Evolutionary conservation across 2,329 filamentous ascomycete species (phyloP), one percentile per base, ranked within the genome.

Genomic region (Aspergillus brunneoviolaceus): DNA sequence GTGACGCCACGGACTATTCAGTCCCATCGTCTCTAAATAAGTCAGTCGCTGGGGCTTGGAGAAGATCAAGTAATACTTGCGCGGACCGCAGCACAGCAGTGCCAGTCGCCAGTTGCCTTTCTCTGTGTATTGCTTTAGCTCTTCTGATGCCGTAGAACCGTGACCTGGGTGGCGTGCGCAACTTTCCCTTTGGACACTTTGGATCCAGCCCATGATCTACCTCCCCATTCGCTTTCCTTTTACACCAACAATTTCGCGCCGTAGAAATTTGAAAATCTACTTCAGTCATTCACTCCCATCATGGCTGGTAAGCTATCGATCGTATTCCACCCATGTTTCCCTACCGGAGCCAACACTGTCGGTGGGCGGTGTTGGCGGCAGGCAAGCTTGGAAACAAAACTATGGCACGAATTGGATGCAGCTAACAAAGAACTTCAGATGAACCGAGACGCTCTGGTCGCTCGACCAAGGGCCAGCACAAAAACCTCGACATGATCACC

Each of bases 401-500:
- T 49, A 52, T 48, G 48, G 27, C 9, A 50, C 47, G 58, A 52
- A 56, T 60, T 57, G 61, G 53, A 65, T 47, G 60, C 66, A 60
- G 68, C 73, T 77, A 72, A 78, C 69, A 14, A 47, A 45, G 39
- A 62, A 45, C n/a, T 54, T 66, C 76, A 89, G 87, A 89, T 66
- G 94, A 97, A 84, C 91, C 92, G 60, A 89, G 95, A 76, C 91
- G 95, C 74, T 99, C 95, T 49, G 93, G 95, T 66, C 90, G 95
- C 71, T 92, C 94, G 70, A 99, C 95, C 65, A 99, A 99, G 75
- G 95, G 95, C 74, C 93, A 97, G 71, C 92, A 98, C 77, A 96
- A 96, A 77, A 89, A 90, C 66, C 88, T 92, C 68, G 92, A 96
- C 72, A 83, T 77, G 53, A 59, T 89, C 58, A 84, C 90, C 67